Conservation (phyloP, 2,329 filamentous ascomycete genomes). For the Tolypocladium amazonense region DNA sequence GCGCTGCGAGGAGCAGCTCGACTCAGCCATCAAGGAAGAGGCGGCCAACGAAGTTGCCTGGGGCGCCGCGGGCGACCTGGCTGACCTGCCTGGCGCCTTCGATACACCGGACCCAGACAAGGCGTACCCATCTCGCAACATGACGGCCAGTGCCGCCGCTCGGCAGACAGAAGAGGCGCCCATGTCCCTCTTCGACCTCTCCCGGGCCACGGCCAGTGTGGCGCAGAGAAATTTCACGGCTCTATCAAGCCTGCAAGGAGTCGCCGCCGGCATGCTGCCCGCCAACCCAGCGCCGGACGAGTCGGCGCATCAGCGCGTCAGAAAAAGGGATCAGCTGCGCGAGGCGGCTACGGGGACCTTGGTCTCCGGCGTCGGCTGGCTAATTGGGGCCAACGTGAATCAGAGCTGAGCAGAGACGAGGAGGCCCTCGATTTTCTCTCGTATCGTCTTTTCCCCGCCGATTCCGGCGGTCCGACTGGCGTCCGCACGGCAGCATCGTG, state of each 20-base stretch:
- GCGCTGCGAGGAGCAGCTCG: conserved; percentile 68
- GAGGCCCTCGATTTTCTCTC: not conserved
- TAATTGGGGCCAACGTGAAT: conserved; percentile 44
- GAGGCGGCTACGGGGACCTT: conserved; percentile 58
- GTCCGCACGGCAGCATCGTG: too few relatives aligned
- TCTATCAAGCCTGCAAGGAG: conserved; percentile 37
- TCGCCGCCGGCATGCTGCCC: conserved; percentile 7
- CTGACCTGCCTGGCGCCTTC: conserved; percentile 47
- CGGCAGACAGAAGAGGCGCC: conserved; percentile 43
- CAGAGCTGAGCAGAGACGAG: conserved; percentile 4
- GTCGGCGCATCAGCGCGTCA: conserved; percentile 29
- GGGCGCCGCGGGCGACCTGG: conserved; percentile 53
- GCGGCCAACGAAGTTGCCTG: conserved; percentile 59
- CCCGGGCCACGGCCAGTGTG: conserved; percentile 46
- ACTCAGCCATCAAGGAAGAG: conserved; percentile 54
- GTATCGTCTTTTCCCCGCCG: not conserved
- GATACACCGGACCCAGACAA: conserved; percentile 17
- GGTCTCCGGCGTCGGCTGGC: conserved; percentile 57
- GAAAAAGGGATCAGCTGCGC: conserved; percentile 63
- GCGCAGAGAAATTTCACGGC: conserved; percentile 49
- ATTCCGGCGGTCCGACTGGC: not conserved
- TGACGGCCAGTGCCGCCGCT: conserved; percentile 21
- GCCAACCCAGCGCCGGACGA: conserved; percentile 12
- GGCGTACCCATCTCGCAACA: conserved; percentile 18
- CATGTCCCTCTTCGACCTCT: conserved; percentile 56